Conservation (phyloP, 2,329 filamentous ascomycete genomes). For the Ophiostoma quercus region DNA sequence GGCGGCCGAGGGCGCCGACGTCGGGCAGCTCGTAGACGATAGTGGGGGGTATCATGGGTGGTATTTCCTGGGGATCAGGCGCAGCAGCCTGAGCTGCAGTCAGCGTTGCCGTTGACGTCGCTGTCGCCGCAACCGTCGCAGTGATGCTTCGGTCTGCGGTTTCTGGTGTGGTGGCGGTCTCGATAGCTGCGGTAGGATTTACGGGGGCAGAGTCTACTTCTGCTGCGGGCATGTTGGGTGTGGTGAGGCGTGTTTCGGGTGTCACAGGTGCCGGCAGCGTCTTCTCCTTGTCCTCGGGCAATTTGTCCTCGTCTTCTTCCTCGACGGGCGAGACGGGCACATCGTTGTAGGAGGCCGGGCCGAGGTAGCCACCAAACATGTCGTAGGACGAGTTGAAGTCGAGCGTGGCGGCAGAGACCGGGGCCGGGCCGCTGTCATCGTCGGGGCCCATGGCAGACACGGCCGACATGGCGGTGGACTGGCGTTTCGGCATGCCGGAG, state of each 20-base stretch:
- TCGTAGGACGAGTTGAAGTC: slow-evolving; percentile 41
- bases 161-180: background rate
- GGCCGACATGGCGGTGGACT: background rate
- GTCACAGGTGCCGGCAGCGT: background rate
- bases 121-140: background rate
- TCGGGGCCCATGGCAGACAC: background rate
- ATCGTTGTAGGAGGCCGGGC: slow-evolving; percentile 43
- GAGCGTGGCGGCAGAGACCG: slow-evolving; percentile 33
- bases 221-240: background rate
- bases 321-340: slow-evolving; percentile 40
- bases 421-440: background rate
- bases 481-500: slow-evolving; percentile 24
- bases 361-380: slow-evolving; percentile 51
- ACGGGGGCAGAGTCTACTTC: background rate
- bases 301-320: slow-evolving; percentile 33
- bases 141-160: slow-evolving; percentile 13
- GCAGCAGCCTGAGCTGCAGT: slow-evolving; percentile 28
- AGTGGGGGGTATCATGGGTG: slow-evolving; percentile 18
- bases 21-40: slow-evolving; percentile 32
- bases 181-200: background rate
- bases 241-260: slow-evolving; percentile 8
- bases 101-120: background rate
- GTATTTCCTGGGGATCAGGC: slow-evolving; percentile 30
- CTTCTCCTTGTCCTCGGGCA: slow-evolving; percentile 13
- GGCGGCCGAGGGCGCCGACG: slow-evolving; percentile 24